Percentiles rank a stretch among this genome's conserved stretches.
Evolutionary conservation across 2,329 filamentous ascomycete genomes (phyloP).

Genomic region (Chrysoporthe deuterocubensis): DNA sequence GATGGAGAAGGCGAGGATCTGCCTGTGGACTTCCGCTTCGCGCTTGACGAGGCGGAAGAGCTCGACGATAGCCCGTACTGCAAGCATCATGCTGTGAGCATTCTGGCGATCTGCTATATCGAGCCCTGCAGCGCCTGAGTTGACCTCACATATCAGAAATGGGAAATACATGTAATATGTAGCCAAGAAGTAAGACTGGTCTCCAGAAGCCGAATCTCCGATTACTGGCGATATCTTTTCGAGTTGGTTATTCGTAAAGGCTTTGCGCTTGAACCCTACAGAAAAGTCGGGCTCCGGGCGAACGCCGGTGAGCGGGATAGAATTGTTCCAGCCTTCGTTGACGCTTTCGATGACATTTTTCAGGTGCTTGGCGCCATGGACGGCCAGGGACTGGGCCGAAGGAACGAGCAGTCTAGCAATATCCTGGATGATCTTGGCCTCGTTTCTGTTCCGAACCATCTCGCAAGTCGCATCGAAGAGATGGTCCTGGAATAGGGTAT

Average conservation of each 20-base stretch:
- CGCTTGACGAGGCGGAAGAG: constrained; percentile 43
- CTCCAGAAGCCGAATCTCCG: background rate
- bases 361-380: constrained; percentile 35
- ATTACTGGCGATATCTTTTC: background rate
- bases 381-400: background rate
- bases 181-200: background rate
- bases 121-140: constrained; percentile 44
- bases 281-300: constrained; percentile 49
- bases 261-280: constrained; percentile 34
- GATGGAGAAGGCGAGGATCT: constrained; percentile 35
- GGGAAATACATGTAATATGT: constrained; percentile 50
- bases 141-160: constrained; percentile 54
- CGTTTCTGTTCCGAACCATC: background rate
- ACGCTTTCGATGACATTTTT: constrained; percentile 43
- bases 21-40: constrained; percentile 43
- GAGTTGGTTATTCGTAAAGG: constrained; percentile 39
- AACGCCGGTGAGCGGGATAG: constrained; percentile 40
- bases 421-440: background rate
- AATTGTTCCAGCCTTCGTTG: constrained; percentile 48
- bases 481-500: constrained; percentile 37
- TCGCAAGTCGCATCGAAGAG: background rate
- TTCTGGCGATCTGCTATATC: constrained; percentile 46
- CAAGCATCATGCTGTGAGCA: constrained; percentile 46
- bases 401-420: background rate
- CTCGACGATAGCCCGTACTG: constrained; percentile 43